Evolutionary conservation across 768 basidiomycete genomes (phyloP), one percentile per base, ranked within the genome.

Genomic region (Fistulinella prunicolor): DNA sequence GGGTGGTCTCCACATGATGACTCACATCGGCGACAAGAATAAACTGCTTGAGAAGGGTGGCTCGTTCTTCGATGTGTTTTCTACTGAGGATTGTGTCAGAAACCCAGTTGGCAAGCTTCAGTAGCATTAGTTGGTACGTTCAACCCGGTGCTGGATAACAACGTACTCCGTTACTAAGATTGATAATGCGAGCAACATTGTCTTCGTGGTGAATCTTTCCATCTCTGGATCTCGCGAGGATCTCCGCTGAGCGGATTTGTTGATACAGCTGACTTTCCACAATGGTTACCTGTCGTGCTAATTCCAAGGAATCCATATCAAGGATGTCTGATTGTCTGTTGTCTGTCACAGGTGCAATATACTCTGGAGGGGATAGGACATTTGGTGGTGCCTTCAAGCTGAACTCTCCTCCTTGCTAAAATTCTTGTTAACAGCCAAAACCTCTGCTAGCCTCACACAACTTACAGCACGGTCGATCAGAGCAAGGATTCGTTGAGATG

Each of bases 221-320:
- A 57, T 90, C 87, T 30, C 88, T 79, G 6, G 32, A 34, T 24
- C 32, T 35, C 22, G 43, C 22, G 13, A 35, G 32, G 17, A 4
- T 34, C 13, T 24, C 44, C 17, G 5, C 85, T 0, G 91, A 86
- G 29, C 82, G 82, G 57, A 98, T 95, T 64, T 81, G 84, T 68
- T 87, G 85, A 70, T 92, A 98, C 36, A 94, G 69, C 37, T 78
- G 73, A 54, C 86, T 88, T 68, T 98, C 95, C 73, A 94, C 75
- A 50, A 96, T 83, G 1, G 95, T 97, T 51, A 98, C 70, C 64
- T 98, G 95, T 23, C 95, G 78, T 0, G 94, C 95, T n/a, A 98
- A 67, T 67, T 98, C 95, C 47, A 92, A 67, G 1, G 94, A 76
- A 55, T 95, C 88, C 40, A 98, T 80, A 59, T 98, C 95, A 19